Conservation (phyloP, 192 early-diverging fungal genomes). For the Backusella luteola region DNA sequence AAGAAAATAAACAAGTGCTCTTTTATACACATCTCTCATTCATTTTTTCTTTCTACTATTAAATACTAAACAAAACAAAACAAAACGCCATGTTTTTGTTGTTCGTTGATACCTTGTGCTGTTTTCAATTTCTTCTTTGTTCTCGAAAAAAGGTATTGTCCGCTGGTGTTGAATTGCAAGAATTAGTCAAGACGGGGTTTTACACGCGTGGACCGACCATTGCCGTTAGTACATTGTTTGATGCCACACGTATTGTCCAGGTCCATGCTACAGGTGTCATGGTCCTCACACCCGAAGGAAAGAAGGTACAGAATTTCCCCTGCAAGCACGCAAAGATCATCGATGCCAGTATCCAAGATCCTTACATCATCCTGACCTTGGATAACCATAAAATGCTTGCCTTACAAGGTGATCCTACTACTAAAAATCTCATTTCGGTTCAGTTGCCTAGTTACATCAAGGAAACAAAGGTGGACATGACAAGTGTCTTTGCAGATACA, state of each 20-base stretch:
- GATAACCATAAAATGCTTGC: constrained; percentile 61
- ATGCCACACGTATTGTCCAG: constrained; percentile 77
- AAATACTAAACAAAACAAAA: neutral
- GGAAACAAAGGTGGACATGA: constrained; percentile 34
- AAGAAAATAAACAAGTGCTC: constrained; percentile 2
- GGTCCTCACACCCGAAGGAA: constrained; percentile 67
- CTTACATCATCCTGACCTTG: constrained; percentile 74
- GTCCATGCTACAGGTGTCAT: constrained; percentile 74
- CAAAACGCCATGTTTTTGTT: neutral
- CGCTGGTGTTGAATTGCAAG: constrained; percentile 79
- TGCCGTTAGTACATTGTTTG: constrained; percentile 68
- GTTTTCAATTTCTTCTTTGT: neutral
- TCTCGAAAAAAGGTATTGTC: constrained; percentile 59
- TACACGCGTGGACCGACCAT: constrained; percentile 75
- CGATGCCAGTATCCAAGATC: constrained; percentile 73
- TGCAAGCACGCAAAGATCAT: constrained; percentile 57
- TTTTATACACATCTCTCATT: constrained; percentile 11
- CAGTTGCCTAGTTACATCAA: constrained; percentile 42
- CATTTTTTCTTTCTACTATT: neutral
- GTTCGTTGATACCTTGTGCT: neutral
- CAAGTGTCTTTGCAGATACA: constrained; percentile 55
- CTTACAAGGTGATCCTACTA: constrained; percentile 55
- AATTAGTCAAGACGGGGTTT: constrained; percentile 76
- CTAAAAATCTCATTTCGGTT: constrained; percentile 40
- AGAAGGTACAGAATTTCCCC: constrained; percentile 48